Percentiles rank a stretch among this genome's conserved stretches.
Conservation (phyloP, 2,329 filamentous ascomycete genomes). For the Tolypocladium album region DNA sequence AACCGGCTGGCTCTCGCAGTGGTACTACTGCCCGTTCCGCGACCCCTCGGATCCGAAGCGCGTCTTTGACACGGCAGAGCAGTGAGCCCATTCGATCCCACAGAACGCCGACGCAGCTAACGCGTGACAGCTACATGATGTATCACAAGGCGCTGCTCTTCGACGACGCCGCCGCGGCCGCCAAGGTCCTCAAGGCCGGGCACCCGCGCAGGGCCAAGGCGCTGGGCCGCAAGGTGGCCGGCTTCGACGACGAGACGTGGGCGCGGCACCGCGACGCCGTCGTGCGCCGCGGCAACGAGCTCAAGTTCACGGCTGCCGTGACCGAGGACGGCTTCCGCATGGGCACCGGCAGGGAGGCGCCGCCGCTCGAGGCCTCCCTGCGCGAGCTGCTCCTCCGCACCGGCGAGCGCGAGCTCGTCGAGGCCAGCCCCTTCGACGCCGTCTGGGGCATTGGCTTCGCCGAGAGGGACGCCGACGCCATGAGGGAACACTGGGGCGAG, state of each 20-base stretch:
- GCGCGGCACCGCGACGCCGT: slow-evolving; percentile 36
- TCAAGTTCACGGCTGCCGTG: slow-evolving; percentile 45
- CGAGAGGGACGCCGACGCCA: slow-evolving; percentile 34
- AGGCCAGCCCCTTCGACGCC: slow-evolving; percentile 47
- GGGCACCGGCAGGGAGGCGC: slow-evolving; percentile 9
- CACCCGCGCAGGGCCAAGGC: slow-evolving; percentile 37
- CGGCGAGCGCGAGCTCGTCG: slow-evolving; percentile 48
- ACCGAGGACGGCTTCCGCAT: slow-evolving; percentile 15
- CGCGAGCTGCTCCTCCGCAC: slow-evolving; percentile 42
- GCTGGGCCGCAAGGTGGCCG: slow-evolving; percentile 43
- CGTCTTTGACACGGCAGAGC: slow-evolving; percentile 40
- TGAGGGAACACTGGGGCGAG: slow-evolving; percentile 45
- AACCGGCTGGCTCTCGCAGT: slow-evolving; percentile 52
- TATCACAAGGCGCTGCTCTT: slow-evolving; percentile 41
- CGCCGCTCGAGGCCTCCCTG: slow-evolving; percentile 27
- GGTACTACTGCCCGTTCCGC: slow-evolving; percentile 42
- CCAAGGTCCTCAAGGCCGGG: slow-evolving; percentile 34
- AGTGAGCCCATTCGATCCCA: slow-evolving; percentile 20
- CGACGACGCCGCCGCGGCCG: slow-evolving; percentile 29
- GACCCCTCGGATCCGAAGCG: slow-evolving; percentile 22
- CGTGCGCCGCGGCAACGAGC: slow-evolving; percentile 44
- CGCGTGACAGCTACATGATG: slow-evolving; percentile 38
- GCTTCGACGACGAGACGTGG: slow-evolving; percentile 44
- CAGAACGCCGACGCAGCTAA: not conserved
- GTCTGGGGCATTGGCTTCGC: slow-evolving; percentile 58